phyloP scores from a whole-genome alignment of 1,139 yeast genomes.

The Zygotorulaspora mrakii region DNA sequence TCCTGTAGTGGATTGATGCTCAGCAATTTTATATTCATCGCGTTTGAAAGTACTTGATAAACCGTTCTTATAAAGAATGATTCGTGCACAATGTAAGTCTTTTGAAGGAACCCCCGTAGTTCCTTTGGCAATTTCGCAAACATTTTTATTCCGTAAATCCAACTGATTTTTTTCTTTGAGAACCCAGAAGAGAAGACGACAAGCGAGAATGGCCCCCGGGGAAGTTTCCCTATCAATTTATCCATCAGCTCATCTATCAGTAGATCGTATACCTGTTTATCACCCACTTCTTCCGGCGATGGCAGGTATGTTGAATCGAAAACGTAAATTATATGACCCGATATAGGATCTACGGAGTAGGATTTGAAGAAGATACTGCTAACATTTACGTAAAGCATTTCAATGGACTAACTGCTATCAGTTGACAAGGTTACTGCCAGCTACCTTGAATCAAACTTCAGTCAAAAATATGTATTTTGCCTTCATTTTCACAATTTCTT shows the following conservation, averaged over 20 bases:
- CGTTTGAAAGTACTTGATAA: slow-evolving; percentile 65
- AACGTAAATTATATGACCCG: slow-evolving; percentile 62
- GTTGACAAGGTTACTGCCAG: no score
- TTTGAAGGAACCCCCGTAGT: slow-evolving; percentile 52
- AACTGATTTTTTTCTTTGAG: slow-evolving; percentile 48
- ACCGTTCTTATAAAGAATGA: slow-evolving; percentile 85
- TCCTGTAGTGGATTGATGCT: slow-evolving; percentile 18
- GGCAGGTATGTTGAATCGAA: slow-evolving; percentile 78
- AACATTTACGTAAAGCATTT: slow-evolving; percentile 38
- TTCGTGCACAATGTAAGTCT: slow-evolving; percentile 81
- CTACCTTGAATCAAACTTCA: neutral
- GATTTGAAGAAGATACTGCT: slow-evolving; percentile 57
- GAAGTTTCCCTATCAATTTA: slow-evolving; percentile 41
- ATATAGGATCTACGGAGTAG: slow-evolving; percentile 54
- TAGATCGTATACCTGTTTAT: slow-evolving; percentile 40
- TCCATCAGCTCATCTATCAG: slow-evolving; percentile 41
- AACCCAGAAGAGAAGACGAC: slow-evolving; percentile 80
- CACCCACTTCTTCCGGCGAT: slow-evolving; percentile 40
- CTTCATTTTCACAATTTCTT: no score
- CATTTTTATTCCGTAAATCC: slow-evolving; percentile 80
- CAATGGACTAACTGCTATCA: neutral
- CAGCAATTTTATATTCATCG: slow-evolving; percentile 47
- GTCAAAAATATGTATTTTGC: neutral
- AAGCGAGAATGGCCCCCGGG: slow-evolving; percentile 56
- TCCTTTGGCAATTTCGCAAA: slow-evolving; percentile 64